Base-by-base conservation (phyloP, 768 basidiomycete genomes). In the Leccinum broughii region DNA sequence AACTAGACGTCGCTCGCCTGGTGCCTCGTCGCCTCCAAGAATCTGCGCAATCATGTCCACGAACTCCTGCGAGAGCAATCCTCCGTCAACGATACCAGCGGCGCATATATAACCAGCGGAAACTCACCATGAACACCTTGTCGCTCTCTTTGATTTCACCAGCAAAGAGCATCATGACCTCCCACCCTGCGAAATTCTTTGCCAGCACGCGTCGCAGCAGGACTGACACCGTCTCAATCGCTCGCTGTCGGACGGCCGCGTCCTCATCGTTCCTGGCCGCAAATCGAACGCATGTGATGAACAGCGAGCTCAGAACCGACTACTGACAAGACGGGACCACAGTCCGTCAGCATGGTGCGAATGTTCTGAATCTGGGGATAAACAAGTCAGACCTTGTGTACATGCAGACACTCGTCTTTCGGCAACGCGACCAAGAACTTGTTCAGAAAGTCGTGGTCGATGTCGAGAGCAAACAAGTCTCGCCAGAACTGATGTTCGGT, bases 101-200 rank as follows among this genome's bases (percentile, higher is more conserved):
- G 22, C 22, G 22, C 22, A 24, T 24, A 24, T 24, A 24, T 24
- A 24, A 2, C 22, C 22, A 24, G 22, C 22, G 22, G 22, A 24
- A 24, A 24, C 22, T 24, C 22, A 24, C 22, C 22, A 24, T 24
- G 22, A 24, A 24, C 22, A 24, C 22, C 22, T 24, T 24, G 22
- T 24, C 22, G 22, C 22, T 24, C 22, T 24, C 22, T 24, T 24
- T 24, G 22, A 24, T 24, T 24, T 24, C 22, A 24, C 22, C 22
- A 24, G 22, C 22, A 49, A 89, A 80, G 24, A 87, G 69, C 41
- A 88, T 83, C 87, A 90, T 90, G 6, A 85, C 79, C 66, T 90
- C 88, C 86, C 85, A 89, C 32, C 88, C 88, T 5, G 84, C 79
- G 1, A 84, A 69, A 56, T 82, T 81, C 72, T 89, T 89, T 39